These are phyloP conservation scores for Zymoseptoria passerinii DNA, from an alignment of 2,329 filamentous ascomycete species.

Conservation along the genomic window DNA sequence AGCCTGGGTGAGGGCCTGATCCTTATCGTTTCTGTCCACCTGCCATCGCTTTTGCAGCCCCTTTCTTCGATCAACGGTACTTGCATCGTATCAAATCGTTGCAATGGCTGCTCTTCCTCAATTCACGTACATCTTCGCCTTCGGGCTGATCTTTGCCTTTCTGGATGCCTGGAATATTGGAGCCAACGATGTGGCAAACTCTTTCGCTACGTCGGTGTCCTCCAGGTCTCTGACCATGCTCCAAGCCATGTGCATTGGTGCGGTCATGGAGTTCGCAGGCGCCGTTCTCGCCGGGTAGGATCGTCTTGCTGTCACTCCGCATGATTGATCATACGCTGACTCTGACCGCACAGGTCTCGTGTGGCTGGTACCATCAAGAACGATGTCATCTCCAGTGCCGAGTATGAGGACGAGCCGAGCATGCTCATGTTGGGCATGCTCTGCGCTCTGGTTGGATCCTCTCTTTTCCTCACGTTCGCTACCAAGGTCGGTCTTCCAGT, in stretches of 20 bases:
- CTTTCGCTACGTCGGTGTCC: slow-evolving; percentile 44
- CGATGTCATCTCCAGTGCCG: slow-evolving; percentile 38
- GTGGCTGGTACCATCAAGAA: slow-evolving; percentile 42
- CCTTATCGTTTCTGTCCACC: background rate
- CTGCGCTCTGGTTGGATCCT: slow-evolving; percentile 45
- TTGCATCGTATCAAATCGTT: background rate
- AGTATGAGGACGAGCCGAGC: slow-evolving; percentile 38
- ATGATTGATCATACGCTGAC: slow-evolving; percentile 20
- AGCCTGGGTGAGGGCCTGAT: background rate
- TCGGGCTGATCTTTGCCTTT: slow-evolving; percentile 55
- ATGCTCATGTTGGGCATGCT: slow-evolving; percentile 48
- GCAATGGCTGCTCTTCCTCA: slow-evolving; percentile 38
- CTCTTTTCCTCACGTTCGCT: slow-evolving; percentile 46
- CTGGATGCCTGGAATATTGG: slow-evolving; percentile 59
- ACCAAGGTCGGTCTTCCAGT: slow-evolving; percentile 46
- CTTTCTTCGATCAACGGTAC: background rate
- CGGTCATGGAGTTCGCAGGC: slow-evolving; percentile 43
- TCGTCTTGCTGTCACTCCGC: slow-evolving; percentile 6
- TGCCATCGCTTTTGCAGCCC: background rate
- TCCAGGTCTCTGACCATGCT: slow-evolving; percentile 44
- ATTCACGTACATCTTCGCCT: slow-evolving; percentile 54
- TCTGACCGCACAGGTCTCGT: slow-evolving; percentile 23
- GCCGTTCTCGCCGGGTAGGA: slow-evolving; percentile 35
- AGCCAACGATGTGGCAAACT: slow-evolving; percentile 46
- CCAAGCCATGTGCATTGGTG: slow-evolving; percentile 41